A percentile compares a stretch with the other conserved stretches of the same genome.
Conservation (phyloP, 2,329 filamentous ascomycete species). For the Cadophora sp. region DNA sequence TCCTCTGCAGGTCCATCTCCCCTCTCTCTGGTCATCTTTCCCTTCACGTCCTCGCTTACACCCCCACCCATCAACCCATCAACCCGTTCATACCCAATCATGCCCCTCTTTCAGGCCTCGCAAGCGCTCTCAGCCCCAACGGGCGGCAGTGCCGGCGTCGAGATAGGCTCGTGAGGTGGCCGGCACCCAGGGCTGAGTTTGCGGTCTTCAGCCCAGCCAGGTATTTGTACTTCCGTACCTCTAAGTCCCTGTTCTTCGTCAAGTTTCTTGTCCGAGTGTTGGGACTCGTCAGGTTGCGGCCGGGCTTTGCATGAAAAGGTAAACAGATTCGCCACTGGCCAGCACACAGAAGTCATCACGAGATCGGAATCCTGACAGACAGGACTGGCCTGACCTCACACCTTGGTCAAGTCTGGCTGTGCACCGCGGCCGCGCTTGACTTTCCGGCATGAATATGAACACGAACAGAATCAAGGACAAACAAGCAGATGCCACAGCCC, state of each 20-base stretch:
- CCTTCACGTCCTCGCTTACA: neutral
- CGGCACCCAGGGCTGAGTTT: conserved; percentile 1
- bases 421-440: too few relatives aligned
- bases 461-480: neutral
- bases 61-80: neutral
- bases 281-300: neutral
- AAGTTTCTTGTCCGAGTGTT: neutral
- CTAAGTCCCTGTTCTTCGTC: too few relatives aligned
- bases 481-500: neutral
- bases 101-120: conserved; percentile 4
- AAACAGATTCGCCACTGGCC: neutral
- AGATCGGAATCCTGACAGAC: neutral
- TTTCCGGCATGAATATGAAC: too few relatives aligned
- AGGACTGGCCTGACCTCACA: neutral
- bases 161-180: conserved; percentile 21
- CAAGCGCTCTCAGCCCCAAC: conserved; percentile 25
- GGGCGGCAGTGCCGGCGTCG: conserved; percentile 24
- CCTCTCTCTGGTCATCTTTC: conserved; percentile 17
- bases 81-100: conserved; percentile 19
- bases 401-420: neutral
- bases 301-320: neutral
- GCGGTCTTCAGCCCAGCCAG: neutral
- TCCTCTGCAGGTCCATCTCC: conserved; percentile 24
- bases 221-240: neutral
- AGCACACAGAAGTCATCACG: neutral